Percentiles rank a stretch among this genome's conserved stretches.
Conservation (phyloP, 192 early-diverging fungal species). For the Diversispora epigaea region DNA sequence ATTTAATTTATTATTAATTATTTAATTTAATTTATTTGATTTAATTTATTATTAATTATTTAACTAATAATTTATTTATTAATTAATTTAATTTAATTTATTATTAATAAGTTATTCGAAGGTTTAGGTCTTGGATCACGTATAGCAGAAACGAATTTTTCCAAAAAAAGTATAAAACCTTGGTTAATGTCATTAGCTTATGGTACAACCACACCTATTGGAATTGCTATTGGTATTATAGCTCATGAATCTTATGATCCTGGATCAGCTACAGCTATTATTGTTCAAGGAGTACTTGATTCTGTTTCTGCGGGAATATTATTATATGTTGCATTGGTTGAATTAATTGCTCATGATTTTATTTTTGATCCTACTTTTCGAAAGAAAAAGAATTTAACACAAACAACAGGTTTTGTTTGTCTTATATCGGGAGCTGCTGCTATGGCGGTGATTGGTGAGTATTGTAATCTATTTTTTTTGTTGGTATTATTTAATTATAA, state of each 20-base stretch:
- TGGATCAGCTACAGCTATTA: slow-evolving; percentile 49
- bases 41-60: no score
- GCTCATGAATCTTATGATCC: slow-evolving; percentile 63
- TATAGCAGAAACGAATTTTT: slow-evolving; percentile 54
- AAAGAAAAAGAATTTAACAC: slow-evolving; percentile 31
- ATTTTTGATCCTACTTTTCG: slow-evolving; percentile 54
- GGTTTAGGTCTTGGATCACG: slow-evolving; percentile 75
- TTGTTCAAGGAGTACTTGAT: slow-evolving; percentile 77
- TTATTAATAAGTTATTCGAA: slow-evolving; percentile 60
- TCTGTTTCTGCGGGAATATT: slow-evolving; percentile 79
- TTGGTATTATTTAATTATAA: background rate
- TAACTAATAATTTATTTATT: no score
- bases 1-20: no score
- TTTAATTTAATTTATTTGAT: background rate
- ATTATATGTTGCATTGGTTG: slow-evolving; percentile 73
- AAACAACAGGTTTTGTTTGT: slow-evolving; percentile 54
- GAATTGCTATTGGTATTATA: slow-evolving; percentile 75
- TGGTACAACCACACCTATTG: slow-evolving; percentile 81
- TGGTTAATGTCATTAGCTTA: slow-evolving; percentile 60
- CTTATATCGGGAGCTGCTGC: slow-evolving; percentile 70
- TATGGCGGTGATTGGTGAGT: slow-evolving; percentile 81
- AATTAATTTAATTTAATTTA: no score
- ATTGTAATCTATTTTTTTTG: slow-evolving; percentile 55
- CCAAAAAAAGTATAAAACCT: slow-evolving; percentile 42
- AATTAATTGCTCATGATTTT: slow-evolving; percentile 74